These are phyloP conservation scores for Phytophthora colocasiae DNA, from an alignment of 352 stramenopile genomes.

Conservation along the genomic window DNA sequence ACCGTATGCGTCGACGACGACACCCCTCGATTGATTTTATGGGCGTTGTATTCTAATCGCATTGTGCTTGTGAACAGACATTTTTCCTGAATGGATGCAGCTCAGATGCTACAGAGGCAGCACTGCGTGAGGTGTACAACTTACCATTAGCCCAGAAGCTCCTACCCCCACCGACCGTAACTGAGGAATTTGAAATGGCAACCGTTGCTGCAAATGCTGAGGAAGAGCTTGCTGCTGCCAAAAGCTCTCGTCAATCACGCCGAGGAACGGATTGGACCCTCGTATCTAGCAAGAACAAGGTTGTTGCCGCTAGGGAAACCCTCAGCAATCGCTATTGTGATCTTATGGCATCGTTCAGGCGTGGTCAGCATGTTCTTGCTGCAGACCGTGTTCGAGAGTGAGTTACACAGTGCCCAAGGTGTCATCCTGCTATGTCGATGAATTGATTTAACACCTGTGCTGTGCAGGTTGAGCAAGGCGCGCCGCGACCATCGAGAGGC, in stretches of 20 bases:
- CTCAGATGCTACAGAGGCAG: slow-evolving; percentile 69
- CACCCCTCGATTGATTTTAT: neutral
- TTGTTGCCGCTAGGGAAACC: slow-evolving; percentile 57
- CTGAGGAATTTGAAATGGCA: slow-evolving; percentile 38
- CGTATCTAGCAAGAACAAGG: slow-evolving; percentile 57
- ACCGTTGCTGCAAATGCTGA: slow-evolving; percentile 24
- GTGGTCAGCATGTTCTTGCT: slow-evolving; percentile 57
- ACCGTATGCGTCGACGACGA: slow-evolving; percentile 39
- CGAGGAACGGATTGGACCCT: slow-evolving; percentile 49
- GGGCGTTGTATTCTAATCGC: slow-evolving; percentile 5
- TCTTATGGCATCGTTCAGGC: slow-evolving; percentile 65
- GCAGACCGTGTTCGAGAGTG: slow-evolving; percentile 67
- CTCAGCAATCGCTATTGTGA: slow-evolving; percentile 71
- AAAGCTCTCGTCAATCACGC: slow-evolving; percentile 3
- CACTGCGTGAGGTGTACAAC: slow-evolving; percentile 69
- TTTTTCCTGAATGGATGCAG: slow-evolving; percentile 74
- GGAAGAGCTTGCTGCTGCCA: slow-evolving; percentile 20
- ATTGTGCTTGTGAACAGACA: slow-evolving; percentile 45
- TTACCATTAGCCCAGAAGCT: slow-evolving; percentile 42
- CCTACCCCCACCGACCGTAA: slow-evolving; percentile 6
- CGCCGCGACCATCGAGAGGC: slow-evolving; percentile 62
- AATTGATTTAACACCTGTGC: neutral
- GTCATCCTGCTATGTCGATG: too few species aligned
- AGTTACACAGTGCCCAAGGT: slow-evolving; percentile 14
- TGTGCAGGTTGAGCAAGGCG: slow-evolving; percentile 53